phyloP scores from a whole-genome alignment of 169 alveolate species.

The Plasmodium falciparum region DNA sequence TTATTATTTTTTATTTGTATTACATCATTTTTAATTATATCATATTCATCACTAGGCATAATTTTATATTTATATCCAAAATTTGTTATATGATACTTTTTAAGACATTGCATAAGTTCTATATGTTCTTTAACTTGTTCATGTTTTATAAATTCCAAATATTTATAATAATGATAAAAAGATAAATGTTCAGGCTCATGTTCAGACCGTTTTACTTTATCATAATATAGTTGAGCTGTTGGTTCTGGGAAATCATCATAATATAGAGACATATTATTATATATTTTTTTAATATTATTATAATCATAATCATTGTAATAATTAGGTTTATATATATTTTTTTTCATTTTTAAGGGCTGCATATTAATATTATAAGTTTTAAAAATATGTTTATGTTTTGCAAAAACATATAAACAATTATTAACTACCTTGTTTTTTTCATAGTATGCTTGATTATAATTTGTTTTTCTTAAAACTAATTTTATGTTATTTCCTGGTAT shows the following conservation, averaged over 20 bases:
- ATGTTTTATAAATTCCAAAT: too few species aligned
- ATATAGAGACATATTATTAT: too few species aligned
- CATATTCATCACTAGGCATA: constrained; percentile 30
- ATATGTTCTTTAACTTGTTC: background rate
- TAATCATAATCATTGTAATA: too few species aligned
- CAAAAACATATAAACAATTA: background rate
- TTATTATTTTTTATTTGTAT: constrained; percentile 9
- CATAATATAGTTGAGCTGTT: too few species aligned
- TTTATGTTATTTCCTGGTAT: constrained; percentile 26
- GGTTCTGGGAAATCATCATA: too few species aligned
- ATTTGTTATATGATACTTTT: constrained; percentile 3
- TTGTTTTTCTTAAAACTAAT: constrained; percentile 14
- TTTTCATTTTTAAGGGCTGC: background rate
- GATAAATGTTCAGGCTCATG: too few species aligned
- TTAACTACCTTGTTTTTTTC: background rate
- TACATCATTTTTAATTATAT: constrained; percentile 29
- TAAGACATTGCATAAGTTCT: constrained; percentile 12
- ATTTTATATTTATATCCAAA: constrained; percentile 28
- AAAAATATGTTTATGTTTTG: constrained; percentile 10
- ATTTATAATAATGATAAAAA: too few species aligned
- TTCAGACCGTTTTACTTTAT: too few species aligned
- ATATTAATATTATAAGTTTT: background rate
- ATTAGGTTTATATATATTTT: background rate
- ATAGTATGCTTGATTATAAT: background rate
- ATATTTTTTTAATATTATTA: too few species aligned